phyloP scores from a whole-genome alignment of 257 asterid species.

The Solanum piurae region DNA sequence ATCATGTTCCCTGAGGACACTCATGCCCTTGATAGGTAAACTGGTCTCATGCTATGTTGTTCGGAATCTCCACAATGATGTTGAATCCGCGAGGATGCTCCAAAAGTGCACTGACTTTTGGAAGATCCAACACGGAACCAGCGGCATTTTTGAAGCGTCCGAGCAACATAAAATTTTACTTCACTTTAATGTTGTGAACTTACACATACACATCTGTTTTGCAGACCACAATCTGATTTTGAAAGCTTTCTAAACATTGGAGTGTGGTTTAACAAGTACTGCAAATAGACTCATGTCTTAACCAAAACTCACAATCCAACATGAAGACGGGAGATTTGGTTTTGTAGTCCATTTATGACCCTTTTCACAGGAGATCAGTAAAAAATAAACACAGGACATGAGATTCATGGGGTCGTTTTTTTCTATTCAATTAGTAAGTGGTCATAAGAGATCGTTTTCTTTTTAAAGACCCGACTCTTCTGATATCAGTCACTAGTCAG shows the following conservation, averaged over 20 bases:
- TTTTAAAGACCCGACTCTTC: neutral
- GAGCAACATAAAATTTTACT: neutral
- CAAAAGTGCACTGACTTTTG: neutral
- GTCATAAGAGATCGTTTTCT: neutral
- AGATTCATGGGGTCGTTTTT: neutral
- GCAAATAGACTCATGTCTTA: slow-evolving; percentile 22
- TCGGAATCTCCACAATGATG: neutral
- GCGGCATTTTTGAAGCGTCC: neutral
- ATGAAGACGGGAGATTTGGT: neutral
- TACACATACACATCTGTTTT: neutral
- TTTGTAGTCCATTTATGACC: neutral
- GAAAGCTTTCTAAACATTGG: slow-evolving; percentile 85
- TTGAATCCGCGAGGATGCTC: neutral
- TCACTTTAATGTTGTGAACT: neutral
- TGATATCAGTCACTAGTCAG: neutral
- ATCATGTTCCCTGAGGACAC: slow-evolving; percentile 68
- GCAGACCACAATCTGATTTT: slow-evolving; percentile 86
- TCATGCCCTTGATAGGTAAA: slow-evolving; percentile 67
- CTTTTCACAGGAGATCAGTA: neutral
- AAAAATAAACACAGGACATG: neutral
- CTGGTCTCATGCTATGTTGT: neutral
- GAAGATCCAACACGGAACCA: neutral
- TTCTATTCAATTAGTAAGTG: neutral
- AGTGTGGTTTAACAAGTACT: slow-evolving; percentile 77
- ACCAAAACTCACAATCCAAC: neutral